Evolutionary conservation across 805 yeast genomes (phyloP).

Genomic region (Hanseniaspora lindneri): DNA sequence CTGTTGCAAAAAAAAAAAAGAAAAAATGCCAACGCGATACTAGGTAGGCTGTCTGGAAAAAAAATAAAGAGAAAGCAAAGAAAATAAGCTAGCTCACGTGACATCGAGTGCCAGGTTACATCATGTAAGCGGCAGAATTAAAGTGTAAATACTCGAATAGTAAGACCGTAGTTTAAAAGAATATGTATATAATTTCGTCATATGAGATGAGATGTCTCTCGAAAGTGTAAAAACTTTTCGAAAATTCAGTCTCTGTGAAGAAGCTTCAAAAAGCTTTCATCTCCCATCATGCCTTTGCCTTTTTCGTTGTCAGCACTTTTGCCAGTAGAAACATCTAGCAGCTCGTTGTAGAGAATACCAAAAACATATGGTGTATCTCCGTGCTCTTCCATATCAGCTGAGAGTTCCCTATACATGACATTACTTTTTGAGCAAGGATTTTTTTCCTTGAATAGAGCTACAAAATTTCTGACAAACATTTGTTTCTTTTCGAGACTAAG

Average conservation of each 20-base stretch:
- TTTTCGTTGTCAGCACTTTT: constrained; percentile 20
- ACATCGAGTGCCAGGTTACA: too few relatives aligned
- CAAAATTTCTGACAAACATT: constrained; percentile 25
- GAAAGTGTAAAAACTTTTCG: too few relatives aligned
- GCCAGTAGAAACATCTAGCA: constrained; percentile 21
- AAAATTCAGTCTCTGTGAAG: constrained; percentile 8
- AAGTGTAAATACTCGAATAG: too few relatives aligned
- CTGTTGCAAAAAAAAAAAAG: too few relatives aligned
- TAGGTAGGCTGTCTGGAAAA: too few relatives aligned
- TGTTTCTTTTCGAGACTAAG: constrained; percentile 24
- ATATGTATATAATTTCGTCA: neutral
- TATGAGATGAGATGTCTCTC: too few relatives aligned
- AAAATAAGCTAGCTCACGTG: neutral
- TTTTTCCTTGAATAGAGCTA: constrained; percentile 26
- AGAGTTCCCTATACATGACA: constrained; percentile 28
- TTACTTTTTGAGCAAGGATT: constrained; percentile 31
- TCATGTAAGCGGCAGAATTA: too few relatives aligned
- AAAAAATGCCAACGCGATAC: too few relatives aligned
- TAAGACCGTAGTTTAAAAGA: neutral
- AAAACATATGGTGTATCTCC: constrained; percentile 32
- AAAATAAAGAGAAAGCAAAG: neutral
- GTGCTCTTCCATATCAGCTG: constrained; percentile 30
- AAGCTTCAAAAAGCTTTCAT: constrained; percentile 20
- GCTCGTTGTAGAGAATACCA: constrained; percentile 31
- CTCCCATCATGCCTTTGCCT: constrained; percentile 22